Evolutionary conservation across 345 rosid genomes (phyloP).

Genomic region (Cochlearia excelsa): DNA sequence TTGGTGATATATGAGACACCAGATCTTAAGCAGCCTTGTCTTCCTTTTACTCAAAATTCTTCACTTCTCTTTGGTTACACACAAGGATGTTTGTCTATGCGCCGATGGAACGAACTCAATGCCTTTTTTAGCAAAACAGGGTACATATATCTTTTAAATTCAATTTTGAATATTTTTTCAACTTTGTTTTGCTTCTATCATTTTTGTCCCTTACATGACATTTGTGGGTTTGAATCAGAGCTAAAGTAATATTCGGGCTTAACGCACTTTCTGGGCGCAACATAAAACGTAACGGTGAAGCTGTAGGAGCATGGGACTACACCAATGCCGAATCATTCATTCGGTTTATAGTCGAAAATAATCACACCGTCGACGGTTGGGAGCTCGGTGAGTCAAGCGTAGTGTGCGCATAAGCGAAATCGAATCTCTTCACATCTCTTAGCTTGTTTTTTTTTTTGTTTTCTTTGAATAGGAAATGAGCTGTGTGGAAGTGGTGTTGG

Average conservation of each 20-base stretch:
- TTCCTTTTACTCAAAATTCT: conserved; percentile 38
- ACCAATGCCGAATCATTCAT: conserved; percentile 73
- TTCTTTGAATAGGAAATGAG: conserved; percentile 65
- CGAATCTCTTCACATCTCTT: neutral
- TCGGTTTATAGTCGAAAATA: conserved; percentile 49
- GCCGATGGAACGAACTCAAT: conserved; percentile 66
- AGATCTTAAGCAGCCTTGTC: conserved; percentile 40
- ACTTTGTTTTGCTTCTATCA: neutral
- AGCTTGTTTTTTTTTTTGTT: neutral
- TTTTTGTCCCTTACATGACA: neutral
- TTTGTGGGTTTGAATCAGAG: conserved; percentile 41
- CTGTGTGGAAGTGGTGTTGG: conserved; percentile 80
- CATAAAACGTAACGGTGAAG: conserved; percentile 43
- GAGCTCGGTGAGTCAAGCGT: conserved; percentile 65
- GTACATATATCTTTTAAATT: conserved; percentile 35
- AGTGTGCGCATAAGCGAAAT: neutral
- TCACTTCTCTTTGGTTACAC: conserved; percentile 59
- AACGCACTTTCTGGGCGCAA: conserved; percentile 64
- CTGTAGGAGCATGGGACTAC: conserved; percentile 71
- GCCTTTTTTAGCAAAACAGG: conserved; percentile 52
- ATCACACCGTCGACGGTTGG: conserved; percentile 61
- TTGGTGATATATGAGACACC: conserved; percentile 44
- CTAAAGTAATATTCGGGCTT: conserved; percentile 67
- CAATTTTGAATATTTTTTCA: neutral
- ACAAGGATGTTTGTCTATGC: conserved; percentile 61